Percentiles rank a stretch among this genome's conserved stretches.
phyloP scores from a whole-genome alignment of 805 yeast species.

The Priceomyces haplophilus region DNA sequence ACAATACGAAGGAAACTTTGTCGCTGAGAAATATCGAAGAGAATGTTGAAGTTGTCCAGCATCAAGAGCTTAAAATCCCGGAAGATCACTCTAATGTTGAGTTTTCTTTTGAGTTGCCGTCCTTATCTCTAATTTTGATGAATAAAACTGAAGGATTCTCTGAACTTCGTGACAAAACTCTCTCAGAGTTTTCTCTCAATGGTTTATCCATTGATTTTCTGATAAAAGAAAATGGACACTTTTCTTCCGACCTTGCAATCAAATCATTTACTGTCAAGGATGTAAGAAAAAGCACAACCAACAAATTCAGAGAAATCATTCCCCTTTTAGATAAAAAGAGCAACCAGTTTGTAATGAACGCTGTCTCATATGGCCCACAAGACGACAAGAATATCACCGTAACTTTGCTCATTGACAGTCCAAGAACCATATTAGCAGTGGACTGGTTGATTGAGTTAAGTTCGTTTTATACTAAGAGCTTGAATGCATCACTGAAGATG shows the following conservation, averaged over 20 bases:
- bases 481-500: slow-evolving; percentile 21
- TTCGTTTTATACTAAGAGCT: slow-evolving; percentile 53
- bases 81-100: slow-evolving; percentile 38
- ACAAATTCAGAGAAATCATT: slow-evolving; percentile 75
- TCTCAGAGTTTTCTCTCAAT: slow-evolving; percentile 48
- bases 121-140: slow-evolving; percentile 58
- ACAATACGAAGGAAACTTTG: slow-evolving; percentile 8
- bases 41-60: not conserved
- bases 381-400: slow-evolving; percentile 41
- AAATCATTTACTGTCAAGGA: slow-evolving; percentile 78
- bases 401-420: slow-evolving; percentile 71
- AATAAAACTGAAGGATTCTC: slow-evolving; percentile 43
- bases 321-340: slow-evolving; percentile 64
- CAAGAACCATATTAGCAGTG: slow-evolving; percentile 75
- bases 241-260: slow-evolving; percentile 58
- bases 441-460: slow-evolving; percentile 82
- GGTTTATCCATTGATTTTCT: slow-evolving; percentile 51
- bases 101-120: slow-evolving; percentile 58
- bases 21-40: not conserved
- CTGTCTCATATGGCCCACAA: slow-evolving; percentile 41
- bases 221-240: slow-evolving; percentile 53
- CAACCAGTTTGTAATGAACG: slow-evolving; percentile 66
- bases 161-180: slow-evolving; percentile 32
- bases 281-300: slow-evolving; percentile 56
- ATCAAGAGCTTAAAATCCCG: slow-evolving; percentile 12